A percentile compares a stretch with the other conserved stretches of the same genome.
phyloP scores from a whole-genome alignment of 1,284 basidiomycete genomes.

The Hypsizygus ulmarius region DNA sequence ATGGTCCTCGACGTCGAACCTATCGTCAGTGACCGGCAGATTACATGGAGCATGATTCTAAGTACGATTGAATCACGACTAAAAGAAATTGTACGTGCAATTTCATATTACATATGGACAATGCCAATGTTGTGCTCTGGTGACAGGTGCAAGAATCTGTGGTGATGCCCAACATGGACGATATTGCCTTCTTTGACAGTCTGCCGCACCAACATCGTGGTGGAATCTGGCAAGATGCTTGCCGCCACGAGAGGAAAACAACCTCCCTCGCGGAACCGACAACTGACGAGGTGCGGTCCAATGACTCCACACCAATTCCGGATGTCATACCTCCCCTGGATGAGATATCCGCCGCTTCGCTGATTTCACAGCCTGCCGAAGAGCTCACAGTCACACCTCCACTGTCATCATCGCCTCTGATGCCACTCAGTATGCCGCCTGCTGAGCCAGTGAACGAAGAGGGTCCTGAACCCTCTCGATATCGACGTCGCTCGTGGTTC shows the following conservation, averaged over 20 bases:
- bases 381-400: slow-evolving; percentile 10
- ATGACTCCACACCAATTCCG: slow-evolving; percentile 29
- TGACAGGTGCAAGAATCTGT: slow-evolving; percentile 88
- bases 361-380: slow-evolving; percentile 19
- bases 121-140: slow-evolving; percentile 9
- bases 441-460: slow-evolving; percentile 11
- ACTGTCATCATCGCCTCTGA: not conserved
- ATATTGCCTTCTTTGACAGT: slow-evolving; percentile 94
- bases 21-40: slow-evolving; percentile 88
- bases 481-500: slow-evolving; percentile 39
- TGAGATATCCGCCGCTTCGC: slow-evolving; percentile 5
- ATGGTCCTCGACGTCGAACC: slow-evolving; percentile 91
- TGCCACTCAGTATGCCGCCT: slow-evolving; percentile 1
- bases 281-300: slow-evolving; percentile 27
- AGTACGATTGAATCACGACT: slow-evolving; percentile 87
- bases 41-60: slow-evolving; percentile 91
- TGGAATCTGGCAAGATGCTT: slow-evolving; percentile 87
- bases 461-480: slow-evolving; percentile 1
- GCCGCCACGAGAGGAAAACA: slow-evolving; percentile 41
- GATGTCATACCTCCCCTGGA: slow-evolving; percentile 13
- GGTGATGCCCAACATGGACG: slow-evolving; percentile 97
- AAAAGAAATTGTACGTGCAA: slow-evolving; percentile 77
- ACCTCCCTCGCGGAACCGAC: slow-evolving; percentile 20
- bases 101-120: not conserved
- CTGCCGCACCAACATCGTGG: slow-evolving; percentile 66